phyloP scores from a whole-genome alignment of 73 alveolate species.

The Uronychia binucleata region DNA sequence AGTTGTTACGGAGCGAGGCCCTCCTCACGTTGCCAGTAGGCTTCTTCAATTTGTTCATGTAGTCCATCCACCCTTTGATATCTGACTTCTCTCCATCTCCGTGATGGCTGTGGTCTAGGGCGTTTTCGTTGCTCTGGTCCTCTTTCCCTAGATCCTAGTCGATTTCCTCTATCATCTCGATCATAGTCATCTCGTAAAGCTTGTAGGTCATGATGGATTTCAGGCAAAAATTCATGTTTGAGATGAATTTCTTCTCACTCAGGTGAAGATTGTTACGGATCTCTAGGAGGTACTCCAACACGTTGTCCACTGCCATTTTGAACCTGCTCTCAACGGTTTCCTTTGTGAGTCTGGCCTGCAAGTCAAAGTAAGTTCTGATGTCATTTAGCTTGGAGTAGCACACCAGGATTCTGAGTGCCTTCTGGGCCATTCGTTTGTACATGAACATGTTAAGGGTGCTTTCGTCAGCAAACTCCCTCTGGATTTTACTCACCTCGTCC shows the following conservation, averaged over 20 bases:
- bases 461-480: not conserved
- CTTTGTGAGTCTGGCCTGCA: not conserved
- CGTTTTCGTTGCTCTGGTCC: not conserved
- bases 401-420: not conserved
- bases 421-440: not conserved
- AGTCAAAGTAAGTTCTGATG: not conserved
- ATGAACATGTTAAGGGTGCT: not conserved
- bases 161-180: not conserved
- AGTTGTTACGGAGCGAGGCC: not conserved
- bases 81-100: not conserved
- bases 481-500: not conserved
- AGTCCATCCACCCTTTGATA: not conserved
- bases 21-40: not conserved
- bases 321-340: not conserved
- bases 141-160: not conserved
- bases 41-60: too few relatives aligned
- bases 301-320: not conserved
- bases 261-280: not conserved
- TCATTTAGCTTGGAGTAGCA: not conserved
- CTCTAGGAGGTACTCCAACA: not conserved
- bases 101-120: too few relatives aligned
- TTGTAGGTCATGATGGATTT: conserved; percentile 24
- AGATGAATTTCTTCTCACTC: conserved; percentile 6
- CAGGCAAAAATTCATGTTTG: conserved; percentile 41
- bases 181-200: conserved; percentile 30